These are phyloP conservation scores for Paecilomyces formosus DNA, from an alignment of 2,329 filamentous ascomycete genomes.

Conservation along the genomic window DNA sequence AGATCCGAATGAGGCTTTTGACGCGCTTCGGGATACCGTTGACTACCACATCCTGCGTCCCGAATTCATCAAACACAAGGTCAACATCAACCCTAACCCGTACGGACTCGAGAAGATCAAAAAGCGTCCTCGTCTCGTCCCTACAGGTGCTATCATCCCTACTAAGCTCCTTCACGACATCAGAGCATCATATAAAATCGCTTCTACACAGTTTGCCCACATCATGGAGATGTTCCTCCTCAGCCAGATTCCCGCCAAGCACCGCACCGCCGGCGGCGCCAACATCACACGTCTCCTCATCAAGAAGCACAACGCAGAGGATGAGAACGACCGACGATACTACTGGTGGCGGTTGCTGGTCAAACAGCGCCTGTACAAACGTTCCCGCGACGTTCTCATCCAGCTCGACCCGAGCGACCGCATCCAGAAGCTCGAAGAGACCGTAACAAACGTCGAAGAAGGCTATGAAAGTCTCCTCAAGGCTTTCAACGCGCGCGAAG, in stretches of 20 bases:
- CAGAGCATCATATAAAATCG: slow-evolving; percentile 50
- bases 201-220: slow-evolving; percentile 54
- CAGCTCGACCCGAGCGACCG: slow-evolving; percentile 52
- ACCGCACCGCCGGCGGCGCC: slow-evolving; percentile 42
- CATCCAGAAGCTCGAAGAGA: slow-evolving; percentile 53
- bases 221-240: slow-evolving; percentile 58
- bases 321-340: slow-evolving; percentile 52
- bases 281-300: slow-evolving; percentile 45
- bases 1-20: slow-evolving; percentile 71
- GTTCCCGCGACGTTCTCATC: slow-evolving; percentile 52
- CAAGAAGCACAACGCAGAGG: slow-evolving; percentile 37
- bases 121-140: slow-evolving; percentile 31
- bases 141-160: slow-evolving; percentile 50
- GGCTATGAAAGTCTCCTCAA: slow-evolving; percentile 52
- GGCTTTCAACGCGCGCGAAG: slow-evolving; percentile 26
- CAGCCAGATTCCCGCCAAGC: slow-evolving; percentile 43
- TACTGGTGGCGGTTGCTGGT: slow-evolving; percentile 60
- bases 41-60: slow-evolving; percentile 51
- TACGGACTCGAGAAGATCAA: slow-evolving; percentile 25
- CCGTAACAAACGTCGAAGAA: slow-evolving; percentile 49
- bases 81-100: slow-evolving; percentile 42
- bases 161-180: slow-evolving; percentile 42
- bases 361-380: slow-evolving; percentile 56
- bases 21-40: slow-evolving; percentile 56
- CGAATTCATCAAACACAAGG: slow-evolving; percentile 40